These are phyloP conservation scores for Fusarium pseudoanthophilum DNA, from an alignment of 2,329 filamentous ascomycete species.

Conservation along the genomic window DNA sequence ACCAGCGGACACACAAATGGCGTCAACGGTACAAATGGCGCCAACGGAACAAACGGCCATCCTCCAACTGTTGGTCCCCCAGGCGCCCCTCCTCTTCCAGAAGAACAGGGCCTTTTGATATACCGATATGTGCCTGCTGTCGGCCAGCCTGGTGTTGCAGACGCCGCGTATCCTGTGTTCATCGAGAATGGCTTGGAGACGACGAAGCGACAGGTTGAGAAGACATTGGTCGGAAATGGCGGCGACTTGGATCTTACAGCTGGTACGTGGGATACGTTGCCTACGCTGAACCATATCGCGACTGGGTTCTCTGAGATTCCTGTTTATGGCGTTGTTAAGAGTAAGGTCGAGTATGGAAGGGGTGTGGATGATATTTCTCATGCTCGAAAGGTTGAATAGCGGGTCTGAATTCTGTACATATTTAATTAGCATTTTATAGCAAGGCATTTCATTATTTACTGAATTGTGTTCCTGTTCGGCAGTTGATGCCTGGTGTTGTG, in stretches of 20 bases:
- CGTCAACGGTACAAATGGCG: background rate
- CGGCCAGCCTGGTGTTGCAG: background rate
- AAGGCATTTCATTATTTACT: no score
- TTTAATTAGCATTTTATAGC: background rate
- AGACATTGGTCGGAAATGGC: background rate
- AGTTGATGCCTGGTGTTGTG: no score
- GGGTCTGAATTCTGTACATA: no score
- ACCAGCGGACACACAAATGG: background rate
- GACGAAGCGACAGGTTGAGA: conserved; percentile 11
- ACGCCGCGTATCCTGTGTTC: conserved; percentile 12
- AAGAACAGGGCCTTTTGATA: background rate
- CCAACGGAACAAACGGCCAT: background rate
- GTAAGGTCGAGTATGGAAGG: conserved; percentile 17
- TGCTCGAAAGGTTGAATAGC: conserved; percentile 18
- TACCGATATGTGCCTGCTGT: conserved; percentile 22
- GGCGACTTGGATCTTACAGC: background rate
- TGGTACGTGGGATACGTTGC: conserved; percentile 20
- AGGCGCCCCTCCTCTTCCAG: conserved; percentile 23
- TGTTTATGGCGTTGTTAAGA: conserved; percentile 23
- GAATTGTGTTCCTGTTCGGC: no score
- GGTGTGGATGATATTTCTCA: conserved; percentile 26
- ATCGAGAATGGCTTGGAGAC: background rate
- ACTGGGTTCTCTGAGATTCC: conserved; percentile 30
- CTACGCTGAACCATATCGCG: conserved; percentile 32
- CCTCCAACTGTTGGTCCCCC: background rate